phyloP scores from a whole-genome alignment of 768 basidiomycete species.

The Boletus barrowsii region DNA sequence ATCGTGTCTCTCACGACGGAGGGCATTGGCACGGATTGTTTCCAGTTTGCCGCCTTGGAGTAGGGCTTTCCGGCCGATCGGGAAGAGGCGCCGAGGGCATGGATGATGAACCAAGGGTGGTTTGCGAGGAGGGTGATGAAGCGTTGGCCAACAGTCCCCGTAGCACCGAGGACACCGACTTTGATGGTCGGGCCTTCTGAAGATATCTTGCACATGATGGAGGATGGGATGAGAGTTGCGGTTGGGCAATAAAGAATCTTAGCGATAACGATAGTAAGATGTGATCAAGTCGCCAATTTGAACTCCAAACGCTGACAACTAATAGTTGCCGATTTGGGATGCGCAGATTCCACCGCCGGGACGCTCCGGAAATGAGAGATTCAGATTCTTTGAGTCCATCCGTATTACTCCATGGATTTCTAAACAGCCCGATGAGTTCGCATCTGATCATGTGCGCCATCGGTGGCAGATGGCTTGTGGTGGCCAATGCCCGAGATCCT shows the following conservation, averaged over 20 bases:
- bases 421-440: too few relatives aligned
- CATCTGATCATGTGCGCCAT: too few relatives aligned
- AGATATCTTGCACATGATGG: constrained; percentile 19
- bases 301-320: too few relatives aligned
- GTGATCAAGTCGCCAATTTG: too few relatives aligned
- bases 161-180: constrained; percentile 84
- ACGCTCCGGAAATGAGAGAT: too few relatives aligned
- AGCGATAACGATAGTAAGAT: background rate
- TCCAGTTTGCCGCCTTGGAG: constrained; percentile 75
- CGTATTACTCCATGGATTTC: too few relatives aligned
- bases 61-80: constrained; percentile 87
- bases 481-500: background rate
- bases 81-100: constrained; percentile 84
- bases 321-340: too few relatives aligned
- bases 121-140: constrained; percentile 84
- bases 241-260: too few relatives aligned
- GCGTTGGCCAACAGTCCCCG: constrained; percentile 93
- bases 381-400: too few relatives aligned
- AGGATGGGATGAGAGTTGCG: background rate
- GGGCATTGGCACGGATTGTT: constrained; percentile 79
- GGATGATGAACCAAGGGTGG: constrained; percentile 89
- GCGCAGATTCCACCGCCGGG: too few relatives aligned
- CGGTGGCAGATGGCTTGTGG: background rate
- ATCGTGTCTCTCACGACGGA: constrained; percentile 47
- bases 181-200: constrained; percentile 29